Conservation (phyloP, 2,329 filamentous ascomycete genomes). For the Helotiales sp. region DNA sequence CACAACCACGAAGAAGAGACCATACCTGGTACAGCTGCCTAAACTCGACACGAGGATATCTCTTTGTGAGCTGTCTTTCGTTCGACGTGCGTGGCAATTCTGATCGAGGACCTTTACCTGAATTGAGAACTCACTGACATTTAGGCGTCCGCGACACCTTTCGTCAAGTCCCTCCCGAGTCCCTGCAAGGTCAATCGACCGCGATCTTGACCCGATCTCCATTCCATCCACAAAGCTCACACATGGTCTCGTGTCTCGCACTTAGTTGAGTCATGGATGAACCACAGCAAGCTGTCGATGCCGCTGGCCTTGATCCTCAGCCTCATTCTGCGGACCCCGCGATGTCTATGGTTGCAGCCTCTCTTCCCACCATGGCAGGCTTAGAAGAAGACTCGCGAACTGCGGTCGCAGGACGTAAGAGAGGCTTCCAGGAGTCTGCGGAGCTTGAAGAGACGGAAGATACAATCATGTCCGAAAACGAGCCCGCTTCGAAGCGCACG, state of each 20-base stretch:
- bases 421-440: constrained; percentile 21
- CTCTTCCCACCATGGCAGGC: not conserved
- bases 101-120: no score
- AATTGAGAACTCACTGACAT: no score
- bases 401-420: constrained; percentile 42
- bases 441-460: constrained; percentile 9
- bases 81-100: no score
- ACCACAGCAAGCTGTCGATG: not conserved
- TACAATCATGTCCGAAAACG: constrained; percentile 16
- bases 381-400: constrained; percentile 43
- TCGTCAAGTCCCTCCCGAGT: no score
- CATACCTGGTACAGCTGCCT: no score
- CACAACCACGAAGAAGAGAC: no score
- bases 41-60: no score
- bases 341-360: not conserved
- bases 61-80: no score
- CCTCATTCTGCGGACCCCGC: not conserved
- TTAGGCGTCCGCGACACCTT: no score
- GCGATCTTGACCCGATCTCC: not conserved
- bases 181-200: no score
- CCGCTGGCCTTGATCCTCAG: not conserved
- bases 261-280: not conserved
- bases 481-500: constrained; percentile 20
- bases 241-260: not conserved
- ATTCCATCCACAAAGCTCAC: not conserved